phyloP scores from a whole-genome alignment of 2,329 filamentous ascomycete species.

The Kalaharituber pfeilii region DNA sequence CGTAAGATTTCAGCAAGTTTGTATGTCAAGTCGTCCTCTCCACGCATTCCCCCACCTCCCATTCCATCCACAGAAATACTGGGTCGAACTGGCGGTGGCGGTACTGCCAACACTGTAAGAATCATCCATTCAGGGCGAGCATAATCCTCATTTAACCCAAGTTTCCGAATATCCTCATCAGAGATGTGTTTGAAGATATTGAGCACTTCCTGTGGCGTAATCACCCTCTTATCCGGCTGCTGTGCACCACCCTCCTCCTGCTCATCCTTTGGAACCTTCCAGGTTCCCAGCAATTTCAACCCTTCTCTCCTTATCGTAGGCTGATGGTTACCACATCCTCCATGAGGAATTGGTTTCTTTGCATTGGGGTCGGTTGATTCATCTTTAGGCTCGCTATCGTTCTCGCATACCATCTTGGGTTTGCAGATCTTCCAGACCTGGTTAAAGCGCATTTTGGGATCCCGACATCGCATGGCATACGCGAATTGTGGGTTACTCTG shows the following conservation, averaged over 20 bases:
- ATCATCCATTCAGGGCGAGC: constrained; percentile 98
- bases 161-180: constrained; percentile 61
- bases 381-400: constrained; percentile 54
- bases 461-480: constrained; percentile 65
- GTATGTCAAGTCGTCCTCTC: constrained; percentile 98
- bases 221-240: constrained; percentile 58
- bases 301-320: constrained; percentile 77
- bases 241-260: constrained; percentile 52
- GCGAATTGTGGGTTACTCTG: constrained; percentile 73
- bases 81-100: constrained; percentile 83
- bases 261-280: constrained; percentile 52
- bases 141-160: constrained; percentile 88
- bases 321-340: constrained; percentile 82
- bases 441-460: constrained; percentile 89
- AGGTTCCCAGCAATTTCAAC: constrained; percentile 60
- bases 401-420: constrained; percentile 68
- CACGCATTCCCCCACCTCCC: constrained; percentile 64
- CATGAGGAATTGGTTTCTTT: constrained; percentile 39
- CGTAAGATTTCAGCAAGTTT: constrained; percentile 97
- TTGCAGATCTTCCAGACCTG: constrained; percentile 85
- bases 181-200: constrained; percentile 74
- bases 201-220: constrained; percentile 70
- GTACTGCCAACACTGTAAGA: constrained; percentile 82
- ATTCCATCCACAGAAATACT: constrained; percentile 96
- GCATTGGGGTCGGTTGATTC: constrained; percentile 38